Evolutionary conservation across 768 basidiomycete genomes (phyloP).

Genomic region (Phylloporus scabripes): DNA sequence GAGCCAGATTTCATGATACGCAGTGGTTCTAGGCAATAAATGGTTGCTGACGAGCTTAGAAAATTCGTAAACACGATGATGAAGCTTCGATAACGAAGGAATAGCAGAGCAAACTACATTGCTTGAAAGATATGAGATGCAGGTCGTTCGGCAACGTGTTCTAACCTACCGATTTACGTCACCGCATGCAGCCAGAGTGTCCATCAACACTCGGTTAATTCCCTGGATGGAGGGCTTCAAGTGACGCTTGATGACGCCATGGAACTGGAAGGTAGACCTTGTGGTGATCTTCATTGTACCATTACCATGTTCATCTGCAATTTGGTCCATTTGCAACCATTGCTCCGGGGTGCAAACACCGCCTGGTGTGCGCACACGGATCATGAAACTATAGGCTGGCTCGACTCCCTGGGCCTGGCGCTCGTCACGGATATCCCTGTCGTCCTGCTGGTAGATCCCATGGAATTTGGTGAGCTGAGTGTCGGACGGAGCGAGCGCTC

Average conservation of each 20-base stretch:
- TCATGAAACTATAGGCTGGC: conserved; percentile 98
- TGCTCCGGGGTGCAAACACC: conserved; percentile 90
- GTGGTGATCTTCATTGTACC: conserved; percentile 97
- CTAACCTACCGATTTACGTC: conserved; percentile 82
- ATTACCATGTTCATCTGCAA: conserved; percentile 91
- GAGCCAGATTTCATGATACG: conserved; percentile 99
- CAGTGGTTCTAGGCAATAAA: conserved; percentile 83
- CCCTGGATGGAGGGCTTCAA: conserved; percentile 95
- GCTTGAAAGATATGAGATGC: conserved; percentile 35
- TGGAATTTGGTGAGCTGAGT: conserved; percentile 98
- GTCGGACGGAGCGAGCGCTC: conserved; percentile 87
- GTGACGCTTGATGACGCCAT: conserved; percentile 96
- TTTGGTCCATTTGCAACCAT: conserved; percentile 95
- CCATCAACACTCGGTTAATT: conserved; percentile 85
- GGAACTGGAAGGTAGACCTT: conserved; percentile 98
- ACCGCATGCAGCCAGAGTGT: conserved; percentile 97
- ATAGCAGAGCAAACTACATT: conserved; percentile 91
- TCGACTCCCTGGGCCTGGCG: conserved; percentile 88
- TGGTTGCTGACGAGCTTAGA: conserved; percentile 78
- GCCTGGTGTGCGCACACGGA: conserved; percentile 92
- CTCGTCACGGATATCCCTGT: conserved; percentile 97
- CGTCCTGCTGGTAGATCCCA: conserved; percentile 95
- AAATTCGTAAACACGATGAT: conserved; percentile 78
- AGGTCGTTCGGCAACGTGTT: not conserved
- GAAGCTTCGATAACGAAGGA: conserved; percentile 82